Evolutionary conservation across 2,329 filamentous ascomycete genomes (phyloP).

Genomic region (Gremmenia infestans): DNA sequence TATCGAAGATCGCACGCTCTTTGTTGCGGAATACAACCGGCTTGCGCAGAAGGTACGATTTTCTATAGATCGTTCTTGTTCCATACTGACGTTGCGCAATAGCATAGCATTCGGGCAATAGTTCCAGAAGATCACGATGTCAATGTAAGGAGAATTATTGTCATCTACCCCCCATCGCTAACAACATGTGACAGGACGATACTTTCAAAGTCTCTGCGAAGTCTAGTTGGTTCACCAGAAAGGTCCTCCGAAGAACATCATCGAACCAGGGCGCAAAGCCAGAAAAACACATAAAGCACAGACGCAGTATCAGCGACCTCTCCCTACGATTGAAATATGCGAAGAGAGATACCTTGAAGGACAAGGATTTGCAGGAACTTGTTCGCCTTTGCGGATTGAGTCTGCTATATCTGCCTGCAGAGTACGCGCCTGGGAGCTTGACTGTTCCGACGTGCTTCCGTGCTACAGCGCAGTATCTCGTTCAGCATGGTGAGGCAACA

Average conservation of each 20-base stretch:
- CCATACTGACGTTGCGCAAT: slow-evolving; percentile 4
- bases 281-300: slow-evolving; percentile 36
- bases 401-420: slow-evolving; percentile 53
- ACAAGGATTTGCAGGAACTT: slow-evolving; percentile 51
- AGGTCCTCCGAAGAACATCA: slow-evolving; percentile 34
- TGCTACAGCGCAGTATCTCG: slow-evolving; percentile 59
- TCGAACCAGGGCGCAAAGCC: slow-evolving; percentile 30
- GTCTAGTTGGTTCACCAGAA: slow-evolving; percentile 36
- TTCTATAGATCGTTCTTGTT: neutral
- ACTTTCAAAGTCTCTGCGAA: slow-evolving; percentile 20
- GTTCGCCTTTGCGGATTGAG: slow-evolving; percentile 60
- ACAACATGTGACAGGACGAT: slow-evolving; percentile 8
- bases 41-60: slow-evolving; percentile 50
- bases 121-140: slow-evolving; percentile 21
- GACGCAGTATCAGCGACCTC: slow-evolving; percentile 52
- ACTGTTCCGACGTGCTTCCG: slow-evolving; percentile 61
- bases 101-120: slow-evolving; percentile 47
- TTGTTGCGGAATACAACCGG: slow-evolving; percentile 55
- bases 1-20: slow-evolving; percentile 42
- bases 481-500: slow-evolving; percentile 50
- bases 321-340: slow-evolving; percentile 41
- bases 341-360: slow-evolving; percentile 42
- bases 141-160: slow-evolving; percentile 13
- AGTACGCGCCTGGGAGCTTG: slow-evolving; percentile 53
- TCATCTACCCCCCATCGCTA: neutral